Base-by-base conservation (phyloP, 2,329 filamentous ascomycete genomes). In the Paracoccidioides brasiliensis region DNA sequence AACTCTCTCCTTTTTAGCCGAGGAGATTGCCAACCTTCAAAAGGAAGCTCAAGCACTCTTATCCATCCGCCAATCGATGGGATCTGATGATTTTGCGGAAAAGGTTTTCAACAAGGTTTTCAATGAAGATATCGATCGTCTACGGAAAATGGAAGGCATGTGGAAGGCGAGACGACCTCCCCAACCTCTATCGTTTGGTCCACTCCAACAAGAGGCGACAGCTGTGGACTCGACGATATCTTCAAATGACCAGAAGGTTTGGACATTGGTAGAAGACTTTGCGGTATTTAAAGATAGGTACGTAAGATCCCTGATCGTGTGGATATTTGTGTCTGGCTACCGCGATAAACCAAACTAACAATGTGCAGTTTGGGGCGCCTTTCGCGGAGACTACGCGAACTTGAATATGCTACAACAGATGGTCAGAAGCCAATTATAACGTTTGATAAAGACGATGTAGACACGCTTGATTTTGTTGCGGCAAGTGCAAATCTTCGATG, bases 361-460 rank as follows among this genome's bases (percentile, higher is more conserved):
- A 38, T 5, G 48, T 54, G 32, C 48, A 80, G 90, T 65, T 72
- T 97, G 56, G 76, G 81, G 40, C 81, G 89, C 38, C 74, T 98
- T 35, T 88, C 86, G 69, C 81, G 80, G 64, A 83, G 91, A 41
- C 76, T 93, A 50, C 76, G 85, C 53, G 77, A 83, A 52, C 75
- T 86, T 57, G 84, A 84, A 67, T 70, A 75, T 1, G 75, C 76
- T 0, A 76, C 73, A 1, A 74, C 63, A 64, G 68, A 58, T 3
- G 64, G 64, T 10, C 55, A 64, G 4, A 58, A 65, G 10, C 82
- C 86, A 1, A 79, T 84, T 35, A 84, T 98, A 53, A 82, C 80
- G 1, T 98, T 98, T 66, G 93, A 98, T 76, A 98, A 98, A 74
- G 93, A 98, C 67, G 93, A 98, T 65, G 82, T 85, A 40, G 91